Conservation (phyloP, 345 rosid species). For the Populus nigra region DNA sequence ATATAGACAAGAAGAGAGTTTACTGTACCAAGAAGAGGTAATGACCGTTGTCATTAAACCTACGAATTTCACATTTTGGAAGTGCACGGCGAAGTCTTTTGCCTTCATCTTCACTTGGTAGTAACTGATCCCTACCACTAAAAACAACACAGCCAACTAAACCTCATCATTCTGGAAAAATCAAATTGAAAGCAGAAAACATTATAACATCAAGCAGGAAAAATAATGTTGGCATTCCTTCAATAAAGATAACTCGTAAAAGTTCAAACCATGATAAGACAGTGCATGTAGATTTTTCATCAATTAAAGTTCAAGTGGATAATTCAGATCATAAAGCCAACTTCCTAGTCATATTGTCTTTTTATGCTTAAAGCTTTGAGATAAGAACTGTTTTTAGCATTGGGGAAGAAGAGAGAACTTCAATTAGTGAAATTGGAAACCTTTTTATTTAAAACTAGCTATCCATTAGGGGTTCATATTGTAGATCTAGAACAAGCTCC, state of each 20-base stretch:
- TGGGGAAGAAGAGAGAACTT: too few relatives aligned
- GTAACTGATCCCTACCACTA: slow-evolving; percentile 70
- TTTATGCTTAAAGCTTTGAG: too few relatives aligned
- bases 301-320: too few relatives aligned
- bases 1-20: slow-evolving; percentile 14
- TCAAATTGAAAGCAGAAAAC: background rate
- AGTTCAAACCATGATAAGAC: background rate
- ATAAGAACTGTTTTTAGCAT: too few relatives aligned
- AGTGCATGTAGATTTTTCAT: background rate
- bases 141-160: background rate
- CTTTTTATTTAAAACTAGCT: background rate
- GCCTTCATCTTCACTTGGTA: slow-evolving; percentile 65
- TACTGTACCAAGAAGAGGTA: slow-evolving; percentile 64
- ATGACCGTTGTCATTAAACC: slow-evolving; percentile 53
- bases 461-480: background rate
- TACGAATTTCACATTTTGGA: slow-evolving; percentile 49
- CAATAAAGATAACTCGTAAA: too few relatives aligned
- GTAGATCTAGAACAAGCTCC: too few relatives aligned
- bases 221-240: background rate
- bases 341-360: too few relatives aligned
- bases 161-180: background rate
- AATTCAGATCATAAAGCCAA: too few relatives aligned
- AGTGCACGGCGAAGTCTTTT: slow-evolving; percentile 43
- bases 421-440: background rate
- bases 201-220: background rate